Conservation (phyloP, 495 filamentous ascomycete genomes). For the Talaromyces ruber region DNA sequence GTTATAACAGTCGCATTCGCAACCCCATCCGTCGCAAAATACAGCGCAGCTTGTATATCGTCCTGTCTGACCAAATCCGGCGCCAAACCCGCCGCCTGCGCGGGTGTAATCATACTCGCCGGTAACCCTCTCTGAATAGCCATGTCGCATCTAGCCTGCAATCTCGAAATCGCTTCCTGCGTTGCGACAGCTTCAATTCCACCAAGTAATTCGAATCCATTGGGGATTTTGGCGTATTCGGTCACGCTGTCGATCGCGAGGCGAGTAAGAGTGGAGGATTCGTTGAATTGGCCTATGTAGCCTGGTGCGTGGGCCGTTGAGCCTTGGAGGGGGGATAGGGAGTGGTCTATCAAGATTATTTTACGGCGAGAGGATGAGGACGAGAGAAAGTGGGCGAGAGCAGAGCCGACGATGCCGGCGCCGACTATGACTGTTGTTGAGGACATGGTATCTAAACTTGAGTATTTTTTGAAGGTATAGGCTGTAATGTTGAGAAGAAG, state of each 20-base stretch:
- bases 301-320: slow-evolving; percentile 26
- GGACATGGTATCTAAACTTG: not conserved
- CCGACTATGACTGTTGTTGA: slow-evolving; percentile 16
- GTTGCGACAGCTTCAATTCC: slow-evolving; percentile 23
- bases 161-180: slow-evolving; percentile 11
- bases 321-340: slow-evolving; percentile 12
- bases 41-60: slow-evolving; percentile 8
- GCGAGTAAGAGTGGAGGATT: slow-evolving; percentile 20
- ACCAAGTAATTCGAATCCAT: slow-evolving; percentile 20
- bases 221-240: slow-evolving; percentile 20
- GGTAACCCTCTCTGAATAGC: slow-evolving; percentile 15
- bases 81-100: slow-evolving; percentile 16
- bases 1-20: slow-evolving; percentile 19
- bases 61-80: slow-evolving; percentile 20
- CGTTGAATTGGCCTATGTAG: slow-evolving; percentile 29
- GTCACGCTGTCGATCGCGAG: slow-evolving; percentile 23
- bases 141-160: slow-evolving; percentile 14
- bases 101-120: slow-evolving; percentile 18
- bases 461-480: not conserved
- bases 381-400: slow-evolving; percentile 24
- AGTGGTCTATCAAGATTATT: slow-evolving; percentile 20
- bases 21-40: slow-evolving; percentile 21
- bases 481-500: not conserved
- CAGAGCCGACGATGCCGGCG: slow-evolving; percentile 37
- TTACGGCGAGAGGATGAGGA: slow-evolving; percentile 6